Evolutionary conservation across 169 alveolate genomes (phyloP).

Genomic region (Cryptosporidium viatorum): DNA sequence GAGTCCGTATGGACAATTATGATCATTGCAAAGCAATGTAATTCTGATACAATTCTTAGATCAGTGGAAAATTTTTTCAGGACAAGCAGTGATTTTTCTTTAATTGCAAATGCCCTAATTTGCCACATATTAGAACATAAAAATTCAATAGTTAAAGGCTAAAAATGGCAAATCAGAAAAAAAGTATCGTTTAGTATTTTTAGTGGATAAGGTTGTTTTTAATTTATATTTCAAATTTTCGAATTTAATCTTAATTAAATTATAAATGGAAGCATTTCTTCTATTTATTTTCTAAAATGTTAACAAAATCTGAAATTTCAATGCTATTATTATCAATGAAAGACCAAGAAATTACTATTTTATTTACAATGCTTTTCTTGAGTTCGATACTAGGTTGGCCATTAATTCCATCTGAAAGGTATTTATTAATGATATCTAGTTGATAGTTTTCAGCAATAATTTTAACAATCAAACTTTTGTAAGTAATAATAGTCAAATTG

Average conservation of each 20-base stretch:
- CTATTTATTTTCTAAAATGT: constrained; percentile 8
- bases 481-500: background rate
- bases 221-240: too few relatives aligned
- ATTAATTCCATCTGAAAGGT: background rate
- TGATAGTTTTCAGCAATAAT: background rate
- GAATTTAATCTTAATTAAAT: too few relatives aligned
- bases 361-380: background rate
- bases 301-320: constrained; percentile 19
- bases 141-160: background rate
- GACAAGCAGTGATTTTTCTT: constrained; percentile 14
- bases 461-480: constrained; percentile 24
- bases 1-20: constrained; percentile 46
- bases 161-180: background rate
- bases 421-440: background rate
- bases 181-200: background rate
- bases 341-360: constrained; percentile 46
- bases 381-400: background rate
- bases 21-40: constrained; percentile 35
- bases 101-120: constrained; percentile 23
- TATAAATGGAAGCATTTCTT: background rate
- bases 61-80: constrained; percentile 38
- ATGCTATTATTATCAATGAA: constrained; percentile 12
- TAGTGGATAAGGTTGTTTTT: background rate
- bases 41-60: constrained; percentile 5
- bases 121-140: background rate